phyloP scores from a whole-genome alignment of 805 yeast species.

The Candida nanaspora region DNA sequence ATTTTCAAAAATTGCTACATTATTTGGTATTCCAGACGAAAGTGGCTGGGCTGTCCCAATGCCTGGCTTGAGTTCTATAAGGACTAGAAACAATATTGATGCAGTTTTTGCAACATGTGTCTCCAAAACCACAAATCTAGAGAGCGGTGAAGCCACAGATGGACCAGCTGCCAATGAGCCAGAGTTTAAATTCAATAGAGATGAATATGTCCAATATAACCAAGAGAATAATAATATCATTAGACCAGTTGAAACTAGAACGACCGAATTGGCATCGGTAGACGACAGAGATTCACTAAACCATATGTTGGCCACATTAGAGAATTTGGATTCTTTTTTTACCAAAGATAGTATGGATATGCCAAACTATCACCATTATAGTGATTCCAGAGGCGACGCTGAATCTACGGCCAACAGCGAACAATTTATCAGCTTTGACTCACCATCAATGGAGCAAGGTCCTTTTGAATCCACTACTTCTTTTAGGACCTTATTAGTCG shows the following conservation, averaged over 20 bases:
- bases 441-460: constrained; percentile 19
- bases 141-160: constrained; percentile 27
- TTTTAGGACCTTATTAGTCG: constrained; percentile 69
- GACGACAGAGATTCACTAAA: constrained; percentile 63
- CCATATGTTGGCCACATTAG: constrained; percentile 89
- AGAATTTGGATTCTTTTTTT: constrained; percentile 82
- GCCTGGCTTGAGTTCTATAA: constrained; percentile 87
- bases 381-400: constrained; percentile 61
- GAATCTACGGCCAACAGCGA: constrained; percentile 31
- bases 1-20: constrained; percentile 77
- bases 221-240: constrained; percentile 12
- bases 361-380: constrained; percentile 32
- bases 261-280: constrained; percentile 40
- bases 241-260: constrained; percentile 18
- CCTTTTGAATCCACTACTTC: constrained; percentile 53
- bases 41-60: constrained; percentile 97
- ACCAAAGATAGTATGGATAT: constrained; percentile 45
- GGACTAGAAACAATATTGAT: constrained; percentile 88
- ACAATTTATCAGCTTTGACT: constrained; percentile 20
- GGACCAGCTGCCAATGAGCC: constrained; percentile 7
- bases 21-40: constrained; percentile 92
- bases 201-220: constrained; percentile 39
- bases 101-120: constrained; percentile 88
- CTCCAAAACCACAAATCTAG: constrained; percentile 29
- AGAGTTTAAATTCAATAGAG: constrained; percentile 47